phyloP scores from a whole-genome alignment of 1,139 yeast species.

The Suhomyces bribrorum region DNA sequence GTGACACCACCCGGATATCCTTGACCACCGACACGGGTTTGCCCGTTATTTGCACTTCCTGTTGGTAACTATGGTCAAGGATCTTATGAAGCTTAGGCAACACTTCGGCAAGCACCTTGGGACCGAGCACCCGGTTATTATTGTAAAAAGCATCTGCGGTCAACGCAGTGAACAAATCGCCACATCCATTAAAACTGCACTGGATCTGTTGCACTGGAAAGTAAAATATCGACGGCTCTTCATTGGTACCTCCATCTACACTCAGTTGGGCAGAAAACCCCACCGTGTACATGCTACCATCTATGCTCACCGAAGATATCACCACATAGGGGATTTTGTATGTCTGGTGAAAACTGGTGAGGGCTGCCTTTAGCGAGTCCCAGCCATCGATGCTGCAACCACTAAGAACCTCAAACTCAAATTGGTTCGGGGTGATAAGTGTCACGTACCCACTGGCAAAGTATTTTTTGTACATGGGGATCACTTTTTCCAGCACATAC shows the following conservation, averaged over 20 bases:
- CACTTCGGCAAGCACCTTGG: conserved; percentile 29
- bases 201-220: conserved; percentile 34
- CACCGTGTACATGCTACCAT: conserved; percentile 34
- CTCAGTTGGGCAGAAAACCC: conserved; percentile 28
- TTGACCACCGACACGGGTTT: conserved; percentile 24
- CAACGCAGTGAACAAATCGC: conserved; percentile 46
- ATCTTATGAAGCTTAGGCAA: conserved; percentile 33
- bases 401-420: conserved; percentile 39
- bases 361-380: conserved; percentile 24
- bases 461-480: conserved; percentile 31
- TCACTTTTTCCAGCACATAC: conserved; percentile 36
- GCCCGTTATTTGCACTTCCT: conserved; percentile 20
- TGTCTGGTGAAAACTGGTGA: conserved; percentile 20
- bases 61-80: conserved; percentile 28
- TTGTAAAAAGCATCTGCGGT: conserved; percentile 35
- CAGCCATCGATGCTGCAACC: conserved; percentile 25
- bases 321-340: conserved; percentile 34
- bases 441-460: conserved; percentile 31
- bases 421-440: conserved; percentile 43
- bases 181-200: conserved; percentile 48
- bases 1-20: conserved; percentile 33
- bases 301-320: conserved; percentile 37
- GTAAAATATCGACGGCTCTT: conserved; percentile 21
- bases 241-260: conserved; percentile 6
- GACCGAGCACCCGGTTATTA: conserved; percentile 24